A percentile compares a stretch with the other conserved stretches of the same genome.
phyloP scores from a whole-genome alignment of 306 rosid species.

The Cucumis hystrix region DNA sequence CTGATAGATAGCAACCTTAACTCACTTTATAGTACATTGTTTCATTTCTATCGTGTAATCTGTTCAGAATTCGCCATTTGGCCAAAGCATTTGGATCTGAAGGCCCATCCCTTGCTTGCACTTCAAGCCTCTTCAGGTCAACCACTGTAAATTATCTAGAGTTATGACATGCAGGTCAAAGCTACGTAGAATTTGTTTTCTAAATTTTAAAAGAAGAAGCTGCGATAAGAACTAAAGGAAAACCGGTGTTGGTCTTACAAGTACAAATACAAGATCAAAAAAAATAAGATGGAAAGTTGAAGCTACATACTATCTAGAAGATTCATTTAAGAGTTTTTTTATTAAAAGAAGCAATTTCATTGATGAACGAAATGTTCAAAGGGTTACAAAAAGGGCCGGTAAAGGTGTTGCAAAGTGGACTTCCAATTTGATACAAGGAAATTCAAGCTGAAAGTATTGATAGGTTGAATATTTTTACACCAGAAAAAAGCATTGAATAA shows the following conservation, averaged over 20 bases:
- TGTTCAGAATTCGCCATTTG: slow-evolving; percentile 95
- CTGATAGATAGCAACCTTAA: not conserved
- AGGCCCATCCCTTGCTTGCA: slow-evolving; percentile 97
- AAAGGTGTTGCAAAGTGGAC: no score
- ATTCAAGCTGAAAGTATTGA: no score
- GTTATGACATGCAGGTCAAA: not conserved
- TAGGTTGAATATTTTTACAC: no score
- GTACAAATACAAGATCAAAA: not conserved
- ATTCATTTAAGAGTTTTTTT: not conserved
- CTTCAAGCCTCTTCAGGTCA: slow-evolving; percentile 87
- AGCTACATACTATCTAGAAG: not conserved
- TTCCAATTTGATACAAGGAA: no score
- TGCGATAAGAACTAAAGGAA: not conserved
- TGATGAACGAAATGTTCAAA: no score
- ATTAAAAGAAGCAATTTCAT: no score
- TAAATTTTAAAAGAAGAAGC: not conserved
- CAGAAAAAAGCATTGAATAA: no score
- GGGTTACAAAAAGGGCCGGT: no score
- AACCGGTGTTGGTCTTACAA: not conserved
- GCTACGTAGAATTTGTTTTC: not conserved
- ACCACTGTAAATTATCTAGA: slow-evolving; percentile 40
- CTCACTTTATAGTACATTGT: slow-evolving; percentile 90
- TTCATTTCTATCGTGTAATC: slow-evolving; percentile 97
- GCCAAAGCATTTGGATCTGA: slow-evolving; percentile 93
- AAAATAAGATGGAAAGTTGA: not conserved